phyloP scores from a whole-genome alignment of 306 rosid genomes.

The Citrullus mucosospermus region DNA sequence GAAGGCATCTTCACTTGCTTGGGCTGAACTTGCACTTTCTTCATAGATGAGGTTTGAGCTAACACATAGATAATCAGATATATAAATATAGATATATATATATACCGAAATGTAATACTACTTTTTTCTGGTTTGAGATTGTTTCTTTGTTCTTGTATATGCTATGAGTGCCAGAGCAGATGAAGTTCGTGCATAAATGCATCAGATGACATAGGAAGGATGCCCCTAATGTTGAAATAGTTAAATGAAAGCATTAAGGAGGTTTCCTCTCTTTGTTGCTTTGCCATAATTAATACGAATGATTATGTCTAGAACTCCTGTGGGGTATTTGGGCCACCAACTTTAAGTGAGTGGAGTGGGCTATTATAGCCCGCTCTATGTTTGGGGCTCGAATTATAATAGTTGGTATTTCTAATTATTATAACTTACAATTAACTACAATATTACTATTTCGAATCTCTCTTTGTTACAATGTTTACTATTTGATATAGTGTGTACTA shows the following conservation, averaged over 20 bases:
- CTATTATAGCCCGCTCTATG: too few species aligned
- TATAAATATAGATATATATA: constrained; percentile 22
- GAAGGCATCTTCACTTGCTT: constrained; percentile 80
- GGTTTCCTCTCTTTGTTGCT: background rate
- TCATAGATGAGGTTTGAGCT: constrained; percentile 36
- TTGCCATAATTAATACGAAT: background rate
- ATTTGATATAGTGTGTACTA: too few species aligned
- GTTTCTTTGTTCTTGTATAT: constrained; percentile 44
- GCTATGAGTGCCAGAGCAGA: constrained; percentile 15
- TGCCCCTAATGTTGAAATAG: background rate
- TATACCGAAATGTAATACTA: constrained; percentile 16
- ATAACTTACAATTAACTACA: too few species aligned
- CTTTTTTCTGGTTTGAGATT: constrained; percentile 13
- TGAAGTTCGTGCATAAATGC: constrained; percentile 7
- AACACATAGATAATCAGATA: constrained; percentile 49
- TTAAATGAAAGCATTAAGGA: background rate
- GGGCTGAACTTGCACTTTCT: constrained; percentile 95
- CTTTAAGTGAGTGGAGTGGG: too few species aligned
- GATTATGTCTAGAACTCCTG: background rate
- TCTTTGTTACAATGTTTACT: too few species aligned
- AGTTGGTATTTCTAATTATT: too few species aligned
- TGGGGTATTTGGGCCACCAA: background rate
- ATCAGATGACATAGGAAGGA: background rate
- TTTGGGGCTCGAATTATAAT: too few species aligned
- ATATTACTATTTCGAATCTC: too few species aligned